Evolutionary conservation across 2,329 filamentous ascomycete species (phyloP), one percentile per base, ranked within the genome.

Genomic region (Botrytis cinerea): DNA sequence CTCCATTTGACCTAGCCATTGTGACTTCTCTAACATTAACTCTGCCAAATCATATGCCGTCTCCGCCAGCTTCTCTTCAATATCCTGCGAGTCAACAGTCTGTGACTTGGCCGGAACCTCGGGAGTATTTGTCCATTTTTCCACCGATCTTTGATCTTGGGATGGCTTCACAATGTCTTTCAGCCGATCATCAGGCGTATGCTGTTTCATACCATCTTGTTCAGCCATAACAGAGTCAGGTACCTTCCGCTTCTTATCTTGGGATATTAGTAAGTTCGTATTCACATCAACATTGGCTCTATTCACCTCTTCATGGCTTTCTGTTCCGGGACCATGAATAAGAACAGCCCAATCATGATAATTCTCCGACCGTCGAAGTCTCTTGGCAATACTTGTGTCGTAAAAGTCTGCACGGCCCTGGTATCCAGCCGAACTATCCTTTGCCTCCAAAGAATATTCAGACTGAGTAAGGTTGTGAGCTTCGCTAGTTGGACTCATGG

Each of bases 31-130:
- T n/a, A 51, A n/a, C n/a, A 51, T 14, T 5, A 32, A 8, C 6
- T 38, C 32, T 14, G 32, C 68, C 14, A 71, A n/a, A n/a, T 22
- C n/a, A 18, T 22, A 20, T 9, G 68, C 57, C 20, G 43, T 14
- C 20, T 62, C 57, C 5, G 14, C 61, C 6, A 71, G 20, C 38
- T 61, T 62, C 22, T 71, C 40, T 62, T 71, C 32, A 28, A 61
- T 71, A 40, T 62, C 57, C 12, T 38, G 38, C 14, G 54, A 43
- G 32, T 46, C 12, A 57, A 57, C 51, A 57, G 6, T 57, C 51
- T 57, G 5, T 18, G n/a, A 18, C 5, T 18, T 57, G n/a, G 51
- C n/a, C 6, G n/a, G 51, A 28, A 28, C 7, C 51, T 57, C 51
- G 51, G 51, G 14, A 57, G 5, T 57, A n/a, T 57, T 14, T 28